Percentiles rank a stretch among this genome's conserved stretches.
Conservation (phyloP, 2,329 filamentous ascomycete genomes). For the Helminthosporium solani region DNA sequence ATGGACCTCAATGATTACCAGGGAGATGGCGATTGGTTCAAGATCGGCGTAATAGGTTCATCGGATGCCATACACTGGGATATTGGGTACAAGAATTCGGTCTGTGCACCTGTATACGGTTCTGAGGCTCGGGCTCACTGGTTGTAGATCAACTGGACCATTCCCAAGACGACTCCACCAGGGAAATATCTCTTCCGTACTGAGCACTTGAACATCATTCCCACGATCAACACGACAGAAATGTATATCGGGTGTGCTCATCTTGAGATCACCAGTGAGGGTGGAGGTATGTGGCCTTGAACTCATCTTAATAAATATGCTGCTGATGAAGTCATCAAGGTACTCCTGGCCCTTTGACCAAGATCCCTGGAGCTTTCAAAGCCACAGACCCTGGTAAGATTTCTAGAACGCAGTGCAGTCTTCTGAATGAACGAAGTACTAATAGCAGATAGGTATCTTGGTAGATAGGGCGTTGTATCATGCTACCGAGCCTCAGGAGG, state of each 20-base stretch:
- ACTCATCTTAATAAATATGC: too few species aligned
- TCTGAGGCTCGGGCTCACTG: too few species aligned
- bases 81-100: too few species aligned
- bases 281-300: too few species aligned
- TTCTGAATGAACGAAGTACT: background rate
- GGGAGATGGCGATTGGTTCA: conserved; percentile 24
- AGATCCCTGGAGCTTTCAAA: conserved; percentile 53
- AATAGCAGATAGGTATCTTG: background rate
- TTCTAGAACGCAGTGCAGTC: background rate
- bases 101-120: too few species aligned
- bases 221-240: conserved; percentile 39
- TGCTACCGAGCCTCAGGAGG: background rate
- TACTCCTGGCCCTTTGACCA: conserved; percentile 42
- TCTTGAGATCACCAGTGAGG: conserved; percentile 9
- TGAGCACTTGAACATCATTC: conserved; percentile 9
- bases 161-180: conserved; percentile 40
- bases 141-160: conserved; percentile 35
- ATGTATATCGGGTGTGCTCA: conserved; percentile 19
- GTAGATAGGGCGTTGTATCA: background rate
- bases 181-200: conserved; percentile 23
- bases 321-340: too few species aligned
- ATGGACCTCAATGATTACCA: conserved; percentile 14
- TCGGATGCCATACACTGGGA: conserved; percentile 1
- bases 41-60: conserved; percentile 12
- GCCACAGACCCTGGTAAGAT: conserved; percentile 3